These are phyloP conservation scores for Termitomyces sp. DNA, from an alignment of 768 basidiomycete species.

Conservation along the genomic window DNA sequence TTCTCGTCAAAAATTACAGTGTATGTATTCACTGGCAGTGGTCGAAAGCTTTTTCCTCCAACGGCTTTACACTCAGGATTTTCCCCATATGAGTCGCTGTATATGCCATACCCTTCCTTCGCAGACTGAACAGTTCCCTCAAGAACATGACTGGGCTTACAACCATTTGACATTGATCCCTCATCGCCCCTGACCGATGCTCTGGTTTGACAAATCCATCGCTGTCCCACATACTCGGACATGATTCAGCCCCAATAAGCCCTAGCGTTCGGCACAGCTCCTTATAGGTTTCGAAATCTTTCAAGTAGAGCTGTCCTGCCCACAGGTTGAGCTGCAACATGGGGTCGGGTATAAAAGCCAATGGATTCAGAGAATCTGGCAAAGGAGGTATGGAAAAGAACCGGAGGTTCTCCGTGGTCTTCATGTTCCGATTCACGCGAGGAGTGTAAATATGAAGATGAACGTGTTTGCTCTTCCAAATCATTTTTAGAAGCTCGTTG, in stretches of 20 bases:
- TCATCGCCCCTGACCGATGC: constrained; percentile 15
- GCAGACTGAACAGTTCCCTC: constrained; percentile 29
- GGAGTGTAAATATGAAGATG: not conserved
- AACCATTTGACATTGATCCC: constrained; percentile 24
- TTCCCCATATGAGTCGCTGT: constrained; percentile 38
- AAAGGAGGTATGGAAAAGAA: not conserved
- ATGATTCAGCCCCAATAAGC: constrained; percentile 19
- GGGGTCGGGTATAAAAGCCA: not conserved
- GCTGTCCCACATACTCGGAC: constrained; percentile 13
- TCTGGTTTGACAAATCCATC: constrained; percentile 30
- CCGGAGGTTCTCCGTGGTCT: constrained; percentile 21
- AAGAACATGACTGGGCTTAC: constrained; percentile 37
- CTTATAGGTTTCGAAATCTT: not conserved
- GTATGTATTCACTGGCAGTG: not conserved
- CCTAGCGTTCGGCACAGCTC: constrained; percentile 17
- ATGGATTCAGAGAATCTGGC: not conserved
- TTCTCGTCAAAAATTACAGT: not conserved
- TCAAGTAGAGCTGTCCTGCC: constrained; percentile 3
- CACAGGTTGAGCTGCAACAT: not conserved
- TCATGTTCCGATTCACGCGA: not conserved
- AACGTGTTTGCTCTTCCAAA: not conserved
- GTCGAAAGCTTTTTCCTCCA: constrained; percentile 24
- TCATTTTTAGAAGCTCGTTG: not conserved
- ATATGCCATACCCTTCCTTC: constrained; percentile 37
- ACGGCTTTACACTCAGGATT: constrained; percentile 25